Evolutionary conservation across 805 yeast species (phyloP).

Genomic region (Metschnikowia bowlesiae): DNA sequence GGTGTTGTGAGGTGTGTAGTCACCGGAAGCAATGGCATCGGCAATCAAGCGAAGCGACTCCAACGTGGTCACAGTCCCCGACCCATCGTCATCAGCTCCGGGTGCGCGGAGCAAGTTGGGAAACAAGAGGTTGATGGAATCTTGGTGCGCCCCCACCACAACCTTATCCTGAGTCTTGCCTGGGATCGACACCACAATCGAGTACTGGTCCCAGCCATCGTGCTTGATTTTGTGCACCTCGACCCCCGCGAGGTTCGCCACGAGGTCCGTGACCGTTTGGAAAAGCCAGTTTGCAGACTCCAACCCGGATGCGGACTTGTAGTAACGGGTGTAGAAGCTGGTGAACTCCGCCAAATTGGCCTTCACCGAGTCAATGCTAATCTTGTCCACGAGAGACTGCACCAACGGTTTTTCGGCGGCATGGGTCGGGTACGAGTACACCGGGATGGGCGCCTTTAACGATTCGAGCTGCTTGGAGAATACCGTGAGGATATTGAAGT

Average conservation of each 20-base stretch:
- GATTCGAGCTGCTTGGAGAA: constrained; percentile 26
- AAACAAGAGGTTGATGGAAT: constrained; percentile 68
- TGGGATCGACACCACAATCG: constrained; percentile 61
- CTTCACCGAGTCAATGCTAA: constrained; percentile 47
- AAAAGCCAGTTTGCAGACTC: constrained; percentile 70
- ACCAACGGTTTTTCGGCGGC: constrained; percentile 38
- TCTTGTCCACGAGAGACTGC: constrained; percentile 34
- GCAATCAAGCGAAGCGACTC: constrained; percentile 68
- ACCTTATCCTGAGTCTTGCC: constrained; percentile 51
- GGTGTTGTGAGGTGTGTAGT: constrained; percentile 59
- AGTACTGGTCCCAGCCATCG: constrained; percentile 70
- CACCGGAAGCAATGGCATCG: constrained; percentile 27
- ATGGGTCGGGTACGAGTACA: constrained; percentile 51
- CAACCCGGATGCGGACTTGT: constrained; percentile 65
- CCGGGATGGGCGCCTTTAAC: constrained; percentile 23
- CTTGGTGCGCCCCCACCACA: constrained; percentile 87
- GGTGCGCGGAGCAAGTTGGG: constrained; percentile 74
- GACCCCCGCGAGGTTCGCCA: constrained; percentile 17
- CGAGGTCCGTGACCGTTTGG: constrained; percentile 42
- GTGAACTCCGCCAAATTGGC: constrained; percentile 57
- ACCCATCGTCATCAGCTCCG: constrained; percentile 94
- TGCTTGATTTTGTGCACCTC: constrained; percentile 51
- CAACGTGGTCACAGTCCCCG: constrained; percentile 75
- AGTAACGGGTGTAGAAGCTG: constrained; percentile 71
- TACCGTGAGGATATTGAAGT: constrained; percentile 14